Base-by-base conservation (phyloP, 1,284 basidiomycete species). In the Apiotrichum akiyoshidainum region DNA sequence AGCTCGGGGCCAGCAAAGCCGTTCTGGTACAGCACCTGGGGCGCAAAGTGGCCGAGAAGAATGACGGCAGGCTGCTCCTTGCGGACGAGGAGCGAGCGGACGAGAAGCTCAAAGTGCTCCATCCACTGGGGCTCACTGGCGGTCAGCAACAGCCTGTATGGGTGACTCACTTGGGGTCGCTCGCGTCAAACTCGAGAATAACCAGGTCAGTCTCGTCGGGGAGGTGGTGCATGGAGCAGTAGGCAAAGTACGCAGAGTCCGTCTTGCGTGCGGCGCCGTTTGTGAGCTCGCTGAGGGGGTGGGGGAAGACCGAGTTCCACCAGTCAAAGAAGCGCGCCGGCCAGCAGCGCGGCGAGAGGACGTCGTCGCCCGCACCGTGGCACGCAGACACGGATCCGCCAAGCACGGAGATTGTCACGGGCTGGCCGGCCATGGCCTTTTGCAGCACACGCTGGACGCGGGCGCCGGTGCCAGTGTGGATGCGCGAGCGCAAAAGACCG, bases 301-400 rank as follows among this genome's bases (percentile, higher is more conserved):
- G 90, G 2, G 93, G 93, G 79, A 97, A 97, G 12, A 96, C 85
- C 52, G 83, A 84, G 78, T 94, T 92, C 88, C 92, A 94, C 93
- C 93, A 97, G 58, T 87, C 82, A 80, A 96, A 96, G 79, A 97
- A 90, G 48, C 85, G 84, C n/a, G 88, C 86, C 0, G 93, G 92
- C 76, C 94, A 97, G 76, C 93, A 95, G 63, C 79, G 80, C 0
- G 89, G 82, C 0, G 90, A 86, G 55, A 96, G 82, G 3, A 90
- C 91, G 74, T 95, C 90, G 65, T 94, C 88, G 13, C 93, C 93
- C 7, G 92, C 87, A 40, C 93, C 93, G 73, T 94, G 90, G 74
- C 93, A 97, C 14, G 91, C 86, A 48, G 92, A 92, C 41, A 96
- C 91, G 64, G 89, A 92, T 55, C 93, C 91, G 46, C 93, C 93